phyloP scores from a whole-genome alignment of 148 eudicot genomes.

The Amaranthus hypochondriacus region DNA sequence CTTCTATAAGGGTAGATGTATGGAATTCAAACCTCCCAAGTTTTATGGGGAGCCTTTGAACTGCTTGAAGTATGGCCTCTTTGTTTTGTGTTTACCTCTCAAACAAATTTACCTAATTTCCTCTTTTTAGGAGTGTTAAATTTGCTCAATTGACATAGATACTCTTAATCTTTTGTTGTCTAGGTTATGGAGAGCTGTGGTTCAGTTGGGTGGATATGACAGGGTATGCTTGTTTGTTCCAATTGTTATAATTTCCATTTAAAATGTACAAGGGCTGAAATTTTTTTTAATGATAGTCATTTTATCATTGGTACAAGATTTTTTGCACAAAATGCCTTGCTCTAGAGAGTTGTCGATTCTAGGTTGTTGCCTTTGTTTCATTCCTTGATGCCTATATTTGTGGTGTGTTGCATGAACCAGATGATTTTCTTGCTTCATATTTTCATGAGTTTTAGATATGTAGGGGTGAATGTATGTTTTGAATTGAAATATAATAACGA shows the following conservation, averaged over 20 bases:
- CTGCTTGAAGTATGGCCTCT: slow-evolving; percentile 60
- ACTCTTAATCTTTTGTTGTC: slow-evolving; percentile 15
- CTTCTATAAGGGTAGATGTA: slow-evolving; percentile 48
- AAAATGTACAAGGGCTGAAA: neutral
- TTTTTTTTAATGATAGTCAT: neutral
- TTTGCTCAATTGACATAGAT: slow-evolving; percentile 5
- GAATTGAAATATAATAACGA: neutral
- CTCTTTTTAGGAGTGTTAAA: neutral
- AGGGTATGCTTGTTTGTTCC: slow-evolving; percentile 49
- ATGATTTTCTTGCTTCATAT: neutral
- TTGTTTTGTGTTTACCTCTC: slow-evolving; percentile 1
- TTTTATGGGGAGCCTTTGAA: slow-evolving; percentile 89
- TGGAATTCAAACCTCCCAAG: slow-evolving; percentile 82
- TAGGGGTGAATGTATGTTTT: neutral
- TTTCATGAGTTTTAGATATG: neutral
- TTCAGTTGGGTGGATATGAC: slow-evolving; percentile 86
- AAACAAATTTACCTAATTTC: slow-evolving; percentile 6
- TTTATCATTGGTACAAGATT: neutral
- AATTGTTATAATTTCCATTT: neutral
- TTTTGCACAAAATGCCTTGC: neutral
- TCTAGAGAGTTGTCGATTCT: neutral
- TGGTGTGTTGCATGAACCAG: neutral
- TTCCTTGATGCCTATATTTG: neutral
- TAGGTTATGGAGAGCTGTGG: slow-evolving; percentile 92
- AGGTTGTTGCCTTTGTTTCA: neutral